Evolutionary conservation across 1,139 yeast genomes (phyloP).

Genomic region (Suhomyces coccinellae): DNA sequence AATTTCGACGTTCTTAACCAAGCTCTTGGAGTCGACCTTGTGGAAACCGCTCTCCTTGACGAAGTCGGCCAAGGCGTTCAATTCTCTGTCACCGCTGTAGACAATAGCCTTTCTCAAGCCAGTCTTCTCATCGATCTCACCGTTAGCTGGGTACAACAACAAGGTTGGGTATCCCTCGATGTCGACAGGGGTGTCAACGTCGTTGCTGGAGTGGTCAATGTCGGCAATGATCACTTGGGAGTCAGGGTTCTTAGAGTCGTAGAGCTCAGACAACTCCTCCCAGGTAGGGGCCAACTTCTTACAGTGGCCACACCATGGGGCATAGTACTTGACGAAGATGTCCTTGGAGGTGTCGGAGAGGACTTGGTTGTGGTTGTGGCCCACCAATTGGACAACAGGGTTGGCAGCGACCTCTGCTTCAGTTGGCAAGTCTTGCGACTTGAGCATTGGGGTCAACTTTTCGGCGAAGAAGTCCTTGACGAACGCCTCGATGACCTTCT

Average conservation of each 20-base stretch:
- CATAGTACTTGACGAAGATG: conserved; percentile 89
- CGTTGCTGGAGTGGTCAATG: conserved; percentile 87
- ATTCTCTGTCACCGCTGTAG: conserved; percentile 71
- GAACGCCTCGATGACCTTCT: conserved; percentile 52
- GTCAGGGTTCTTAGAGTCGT: conserved; percentile 45
- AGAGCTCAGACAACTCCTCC: conserved; percentile 80
- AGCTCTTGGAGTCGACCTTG: conserved; percentile 52
- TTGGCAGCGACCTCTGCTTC: conserved; percentile 65
- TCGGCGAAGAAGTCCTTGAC: conserved; percentile 66
- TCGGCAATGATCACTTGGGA: conserved; percentile 74
- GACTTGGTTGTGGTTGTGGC: conserved; percentile 74
- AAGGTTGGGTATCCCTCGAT: conserved; percentile 94
- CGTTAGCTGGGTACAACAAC: conserved; percentile 85
- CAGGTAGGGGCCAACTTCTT: conserved; percentile 90
- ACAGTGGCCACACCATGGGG: conserved; percentile 99
- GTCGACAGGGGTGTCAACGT: conserved; percentile 64
- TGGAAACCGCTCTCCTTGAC: conserved; percentile 64
- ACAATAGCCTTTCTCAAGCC: conserved; percentile 63
- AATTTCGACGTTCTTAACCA: conserved; percentile 26
- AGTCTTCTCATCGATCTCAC: conserved; percentile 60
- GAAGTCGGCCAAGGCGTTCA: conserved; percentile 70
- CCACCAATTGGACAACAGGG: conserved; percentile 79
- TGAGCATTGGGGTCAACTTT: conserved; percentile 67
- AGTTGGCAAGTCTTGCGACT: conserved; percentile 82
- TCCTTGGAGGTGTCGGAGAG: conserved; percentile 74